A percentile compares a stretch with the other conserved stretches of the same genome.
phyloP scores from a whole-genome alignment of 1,284 basidiomycete species.

The Pseudomicrostroma phylloplanum region DNA sequence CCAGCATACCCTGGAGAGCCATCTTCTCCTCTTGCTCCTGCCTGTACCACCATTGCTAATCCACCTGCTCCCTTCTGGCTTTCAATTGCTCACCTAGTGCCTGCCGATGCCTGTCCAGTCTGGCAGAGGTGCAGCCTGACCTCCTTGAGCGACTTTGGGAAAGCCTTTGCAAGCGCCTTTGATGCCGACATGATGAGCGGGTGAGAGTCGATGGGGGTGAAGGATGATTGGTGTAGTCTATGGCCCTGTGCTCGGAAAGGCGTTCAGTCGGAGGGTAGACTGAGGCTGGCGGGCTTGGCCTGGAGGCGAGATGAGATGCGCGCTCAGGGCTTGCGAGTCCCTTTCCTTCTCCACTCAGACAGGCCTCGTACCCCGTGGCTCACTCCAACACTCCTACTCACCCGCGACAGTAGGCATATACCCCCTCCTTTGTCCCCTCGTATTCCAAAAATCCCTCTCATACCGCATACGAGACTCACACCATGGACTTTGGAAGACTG shows the following conservation, averaged over 20 bases:
- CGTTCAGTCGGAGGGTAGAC: background rate
- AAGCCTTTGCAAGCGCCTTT: conserved; percentile 33
- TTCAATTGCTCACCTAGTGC: conserved; percentile 38
- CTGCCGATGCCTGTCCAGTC: conserved; percentile 40
- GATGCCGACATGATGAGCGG: conserved; percentile 33
- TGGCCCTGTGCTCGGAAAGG: background rate
- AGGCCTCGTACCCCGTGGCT: too few species aligned
- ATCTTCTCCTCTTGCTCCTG: background rate
- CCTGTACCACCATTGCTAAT: background rate
- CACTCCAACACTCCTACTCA: too few species aligned
- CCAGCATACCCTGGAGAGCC: background rate
- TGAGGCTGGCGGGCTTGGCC: background rate
- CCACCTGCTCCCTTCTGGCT: background rate
- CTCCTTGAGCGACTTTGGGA: conserved; percentile 46
- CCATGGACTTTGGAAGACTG: conserved; percentile 43
- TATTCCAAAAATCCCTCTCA: background rate
- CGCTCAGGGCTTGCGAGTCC: background rate
- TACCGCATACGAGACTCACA: background rate
- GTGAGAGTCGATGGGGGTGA: background rate
- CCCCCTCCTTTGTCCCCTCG: background rate
- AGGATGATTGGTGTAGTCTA: background rate
- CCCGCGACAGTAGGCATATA: too few species aligned
- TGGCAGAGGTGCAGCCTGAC: conserved; percentile 48
- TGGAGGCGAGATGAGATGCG: background rate
- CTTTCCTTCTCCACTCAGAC: too few species aligned